These are phyloP conservation scores for Tuber calosporum DNA, from an alignment of 495 filamentous ascomycete genomes.

Conservation along the genomic window DNA sequence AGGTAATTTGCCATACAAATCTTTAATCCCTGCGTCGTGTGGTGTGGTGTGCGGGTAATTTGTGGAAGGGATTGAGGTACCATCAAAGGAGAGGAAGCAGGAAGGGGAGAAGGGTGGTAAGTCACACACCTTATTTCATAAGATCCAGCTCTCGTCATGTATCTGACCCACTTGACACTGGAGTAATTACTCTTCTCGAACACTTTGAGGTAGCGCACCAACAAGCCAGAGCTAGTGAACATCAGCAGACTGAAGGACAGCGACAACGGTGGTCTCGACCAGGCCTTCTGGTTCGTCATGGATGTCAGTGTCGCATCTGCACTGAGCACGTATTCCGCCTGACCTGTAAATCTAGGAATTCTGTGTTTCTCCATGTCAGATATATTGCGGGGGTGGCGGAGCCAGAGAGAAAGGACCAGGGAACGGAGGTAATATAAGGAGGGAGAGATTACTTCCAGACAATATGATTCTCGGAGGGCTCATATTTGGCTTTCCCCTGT, in stretches of 20 bases:
- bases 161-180: constrained; percentile 97
- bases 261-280: constrained; percentile 87
- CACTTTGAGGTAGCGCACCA: constrained; percentile 95
- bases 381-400: not conserved
- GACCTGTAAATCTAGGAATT: constrained; percentile 89
- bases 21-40: not conserved
- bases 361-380: constrained; percentile 14
- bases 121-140: constrained; percentile 63
- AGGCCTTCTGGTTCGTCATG: constrained; percentile 98
- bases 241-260: constrained; percentile 89
- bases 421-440: not conserved
- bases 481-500: constrained; percentile 97
- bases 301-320: constrained; percentile 88
- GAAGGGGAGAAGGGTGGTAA: not conserved
- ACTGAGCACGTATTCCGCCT: constrained; percentile 87
- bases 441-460: constrained; percentile 67
- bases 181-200: constrained; percentile 99
- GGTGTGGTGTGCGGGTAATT: not conserved
- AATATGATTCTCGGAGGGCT: constrained; percentile 94
- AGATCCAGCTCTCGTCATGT: constrained; percentile 91
- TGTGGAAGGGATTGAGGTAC: not conserved
- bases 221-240: constrained; percentile 88
- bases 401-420: not conserved
- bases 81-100: not conserved
- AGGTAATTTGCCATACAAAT: not conserved